phyloP scores from a whole-genome alignment of 2,329 filamentous ascomycete genomes.

The Talaromyces albobiverticillius region DNA sequence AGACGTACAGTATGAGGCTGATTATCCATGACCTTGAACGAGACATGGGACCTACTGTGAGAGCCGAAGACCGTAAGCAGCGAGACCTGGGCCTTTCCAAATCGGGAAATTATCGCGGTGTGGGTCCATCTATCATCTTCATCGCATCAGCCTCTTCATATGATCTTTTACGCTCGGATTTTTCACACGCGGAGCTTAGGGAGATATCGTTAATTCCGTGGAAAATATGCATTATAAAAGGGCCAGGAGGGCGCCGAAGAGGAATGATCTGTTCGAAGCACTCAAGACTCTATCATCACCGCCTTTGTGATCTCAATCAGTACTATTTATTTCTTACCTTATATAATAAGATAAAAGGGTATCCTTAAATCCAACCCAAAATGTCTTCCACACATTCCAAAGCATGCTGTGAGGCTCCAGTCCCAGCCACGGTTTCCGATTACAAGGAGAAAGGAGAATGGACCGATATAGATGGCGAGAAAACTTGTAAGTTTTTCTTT shows the following conservation, averaged over 20 bases:
- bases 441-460: constrained; percentile 9
- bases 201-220: constrained; percentile 1
- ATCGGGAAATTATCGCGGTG: constrained; percentile 1
- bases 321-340: no score
- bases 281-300: not conserved
- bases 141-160: not conserved
- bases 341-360: no score
- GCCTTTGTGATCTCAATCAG: no score
- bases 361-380: no score
- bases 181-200: not conserved
- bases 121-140: not conserved
- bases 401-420: constrained; percentile 11
- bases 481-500: constrained; percentile 1
- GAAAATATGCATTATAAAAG: not conserved
- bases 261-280: not conserved
- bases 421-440: not conserved
- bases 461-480: constrained; percentile 2
- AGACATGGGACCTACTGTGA: no score
- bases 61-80: no score
- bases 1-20: no score
- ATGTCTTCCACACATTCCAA: constrained; percentile 7
- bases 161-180: no score
- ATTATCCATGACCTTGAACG: no score
- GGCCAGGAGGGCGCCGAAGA: not conserved
- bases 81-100: not conserved